Conservation (phyloP, 163 green algal species). For the Chlorella variabilis region DNA sequence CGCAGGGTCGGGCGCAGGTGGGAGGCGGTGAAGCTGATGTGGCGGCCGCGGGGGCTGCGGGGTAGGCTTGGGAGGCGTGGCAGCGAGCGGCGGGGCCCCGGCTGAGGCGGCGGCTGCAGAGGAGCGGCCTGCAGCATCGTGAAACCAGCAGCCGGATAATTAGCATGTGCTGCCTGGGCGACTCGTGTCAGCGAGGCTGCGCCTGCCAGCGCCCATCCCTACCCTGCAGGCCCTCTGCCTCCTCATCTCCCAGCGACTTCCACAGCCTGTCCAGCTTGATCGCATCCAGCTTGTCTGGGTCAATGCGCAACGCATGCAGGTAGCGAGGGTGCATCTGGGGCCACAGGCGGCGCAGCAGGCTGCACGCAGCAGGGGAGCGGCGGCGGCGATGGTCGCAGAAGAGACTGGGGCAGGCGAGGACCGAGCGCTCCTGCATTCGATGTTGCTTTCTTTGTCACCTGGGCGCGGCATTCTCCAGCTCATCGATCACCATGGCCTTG, state of each 20-base stretch:
- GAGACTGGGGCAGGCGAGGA: background rate
- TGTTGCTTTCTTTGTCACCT: constrained; percentile 39
- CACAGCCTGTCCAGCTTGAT: constrained; percentile 26
- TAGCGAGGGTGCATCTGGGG: constrained; percentile 26
- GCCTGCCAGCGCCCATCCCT: too few species aligned
- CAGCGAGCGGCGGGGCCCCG: too few species aligned
- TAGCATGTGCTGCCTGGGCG: too few species aligned
- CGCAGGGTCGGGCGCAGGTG: background rate
- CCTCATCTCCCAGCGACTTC: background rate
- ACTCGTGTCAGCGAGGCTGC: background rate
- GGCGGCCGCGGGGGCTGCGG: background rate
- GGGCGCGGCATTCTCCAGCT: constrained; percentile 80
- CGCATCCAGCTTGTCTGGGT: constrained; percentile 41
- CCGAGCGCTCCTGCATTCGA: background rate
- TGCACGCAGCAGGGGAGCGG: background rate
- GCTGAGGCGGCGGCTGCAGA: too few species aligned
- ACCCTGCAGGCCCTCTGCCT: background rate
- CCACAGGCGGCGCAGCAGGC: constrained; percentile 15
- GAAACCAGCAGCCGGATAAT: too few species aligned
- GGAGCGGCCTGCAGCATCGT: too few species aligned
- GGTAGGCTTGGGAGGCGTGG: background rate
- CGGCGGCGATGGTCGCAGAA: background rate
- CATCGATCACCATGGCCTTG: constrained; percentile 78
- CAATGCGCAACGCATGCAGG: constrained; percentile 47
- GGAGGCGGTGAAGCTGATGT: background rate